A percentile compares a stretch with the other conserved stretches of the same genome.
Evolutionary conservation across 2,329 filamentous ascomycete genomes (phyloP).

Genomic region (Chlorencoelia australis): DNA sequence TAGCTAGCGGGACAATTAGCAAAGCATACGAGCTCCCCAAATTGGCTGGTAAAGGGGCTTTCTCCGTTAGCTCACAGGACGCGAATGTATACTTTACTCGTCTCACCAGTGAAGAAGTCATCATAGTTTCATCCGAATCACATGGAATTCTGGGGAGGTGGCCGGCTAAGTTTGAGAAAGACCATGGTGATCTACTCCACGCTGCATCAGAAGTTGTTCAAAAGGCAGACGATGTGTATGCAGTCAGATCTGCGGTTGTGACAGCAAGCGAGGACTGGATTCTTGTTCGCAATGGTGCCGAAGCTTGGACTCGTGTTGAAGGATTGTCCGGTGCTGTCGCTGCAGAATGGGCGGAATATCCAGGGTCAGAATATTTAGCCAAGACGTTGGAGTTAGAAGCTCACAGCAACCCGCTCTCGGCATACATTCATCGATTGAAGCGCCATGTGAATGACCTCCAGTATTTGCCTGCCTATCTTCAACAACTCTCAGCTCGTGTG

Average conservation of each 20-base stretch:
- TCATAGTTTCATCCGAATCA: slow-evolving; percentile 65
- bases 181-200: slow-evolving; percentile 44
- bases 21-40: slow-evolving; percentile 74
- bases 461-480: slow-evolving; percentile 64
- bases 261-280: slow-evolving; percentile 66
- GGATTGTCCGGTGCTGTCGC: slow-evolving; percentile 70
- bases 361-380: slow-evolving; percentile 62
- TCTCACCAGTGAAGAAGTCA: slow-evolving; percentile 63
- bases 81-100: slow-evolving; percentile 86
- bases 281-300: slow-evolving; percentile 70
- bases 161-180: slow-evolving; percentile 41
- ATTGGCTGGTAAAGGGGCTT: slow-evolving; percentile 58
- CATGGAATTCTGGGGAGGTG: slow-evolving; percentile 69
- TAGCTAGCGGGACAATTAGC: slow-evolving; percentile 56
- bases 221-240: slow-evolving; percentile 56
- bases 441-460: slow-evolving; percentile 73
- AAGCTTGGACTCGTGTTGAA: slow-evolving; percentile 74
- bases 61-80: slow-evolving; percentile 67
- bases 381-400: slow-evolving; percentile 79
- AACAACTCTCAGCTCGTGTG: slow-evolving; percentile 57
- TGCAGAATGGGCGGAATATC: slow-evolving; percentile 70
- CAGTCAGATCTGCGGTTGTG: slow-evolving; percentile 67
- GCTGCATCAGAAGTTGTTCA: slow-evolving; percentile 75
- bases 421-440: slow-evolving; percentile 80
- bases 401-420: slow-evolving; percentile 65